These are phyloP conservation scores for Saitozyma sp. DNA, from an alignment of 768 basidiomycete species.

Conservation along the genomic window DNA sequence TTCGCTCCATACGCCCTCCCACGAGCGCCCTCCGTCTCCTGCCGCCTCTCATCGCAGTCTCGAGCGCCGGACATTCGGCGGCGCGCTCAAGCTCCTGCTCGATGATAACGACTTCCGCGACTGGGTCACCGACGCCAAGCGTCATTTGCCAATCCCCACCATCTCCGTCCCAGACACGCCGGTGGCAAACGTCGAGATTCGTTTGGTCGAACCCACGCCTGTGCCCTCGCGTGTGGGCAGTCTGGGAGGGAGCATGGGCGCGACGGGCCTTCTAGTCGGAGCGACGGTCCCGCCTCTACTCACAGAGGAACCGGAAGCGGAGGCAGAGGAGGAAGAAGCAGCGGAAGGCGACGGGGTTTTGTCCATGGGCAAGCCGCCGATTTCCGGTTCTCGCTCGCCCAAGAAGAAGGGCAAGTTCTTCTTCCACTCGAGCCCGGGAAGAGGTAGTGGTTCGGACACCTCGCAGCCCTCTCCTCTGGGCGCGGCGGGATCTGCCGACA, in stretches of 20 bases:
- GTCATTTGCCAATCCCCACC: constrained; percentile 15
- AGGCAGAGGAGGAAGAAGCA: constrained; percentile 21
- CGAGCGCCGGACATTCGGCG: constrained; percentile 36
- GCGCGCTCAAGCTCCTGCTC: constrained; percentile 34
- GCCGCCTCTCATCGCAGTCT: constrained; percentile 6
- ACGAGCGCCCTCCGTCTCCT: constrained; percentile 11
- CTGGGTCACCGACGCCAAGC: constrained; percentile 46
- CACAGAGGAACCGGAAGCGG: constrained; percentile 31
- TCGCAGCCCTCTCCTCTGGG: constrained; percentile 18
- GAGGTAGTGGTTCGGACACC: constrained; percentile 39
- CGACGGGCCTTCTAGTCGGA: constrained; percentile 17
- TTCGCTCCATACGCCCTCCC: constrained; percentile 11
- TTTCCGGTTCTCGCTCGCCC: constrained; percentile 10
- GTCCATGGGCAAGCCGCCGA: constrained; percentile 1
- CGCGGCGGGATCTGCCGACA: neutral
- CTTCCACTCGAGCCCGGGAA: constrained; percentile 42
- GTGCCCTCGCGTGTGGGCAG: constrained; percentile 49
- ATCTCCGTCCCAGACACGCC: constrained; percentile 45
- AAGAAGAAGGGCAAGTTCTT: constrained; percentile 49
- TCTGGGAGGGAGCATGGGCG: constrained; percentile 40
- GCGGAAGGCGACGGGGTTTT: constrained; percentile 1
- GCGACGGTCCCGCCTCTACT: constrained; percentile 20
- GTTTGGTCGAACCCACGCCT: constrained; percentile 50
- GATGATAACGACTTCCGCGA: constrained; percentile 46
- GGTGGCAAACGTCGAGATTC: constrained; percentile 39